Conservation (phyloP, 768 basidiomycete genomes). For the Collybiopsis luxurians region DNA sequence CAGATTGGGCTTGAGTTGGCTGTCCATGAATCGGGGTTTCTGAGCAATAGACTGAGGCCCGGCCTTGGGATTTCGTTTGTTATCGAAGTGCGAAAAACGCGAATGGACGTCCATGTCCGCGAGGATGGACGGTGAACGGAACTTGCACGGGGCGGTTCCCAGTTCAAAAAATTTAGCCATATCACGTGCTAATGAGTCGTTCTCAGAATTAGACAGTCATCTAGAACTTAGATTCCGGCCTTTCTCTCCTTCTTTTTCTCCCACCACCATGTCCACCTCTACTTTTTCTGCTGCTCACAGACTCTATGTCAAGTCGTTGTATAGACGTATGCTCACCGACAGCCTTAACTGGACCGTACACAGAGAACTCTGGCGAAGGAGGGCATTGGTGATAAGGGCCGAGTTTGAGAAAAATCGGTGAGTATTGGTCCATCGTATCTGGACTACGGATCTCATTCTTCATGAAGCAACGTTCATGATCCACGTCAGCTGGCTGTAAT, state of each 20-base stretch:
- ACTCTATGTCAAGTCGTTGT: slow-evolving; percentile 88
- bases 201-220: no score
- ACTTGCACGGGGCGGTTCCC: no score
- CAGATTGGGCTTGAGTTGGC: slow-evolving; percentile 34
- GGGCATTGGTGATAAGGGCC: slow-evolving; percentile 85
- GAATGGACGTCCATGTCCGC: slow-evolving; percentile 88
- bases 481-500: slow-evolving; percentile 79
- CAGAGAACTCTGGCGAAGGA: slow-evolving; percentile 81
- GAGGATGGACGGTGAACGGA: no score
- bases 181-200: no score
- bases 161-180: no score
- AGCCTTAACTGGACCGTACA: slow-evolving; percentile 88
- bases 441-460: background rate
- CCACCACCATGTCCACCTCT: slow-evolving; percentile 47
- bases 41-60: slow-evolving; percentile 50
- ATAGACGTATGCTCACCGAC: slow-evolving; percentile 83
- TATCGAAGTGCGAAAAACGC: slow-evolving; percentile 63
- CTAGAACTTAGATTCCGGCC: background rate
- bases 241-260: slow-evolving; percentile 4
- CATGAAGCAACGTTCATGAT: slow-evolving; percentile 82
- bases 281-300: slow-evolving; percentile 75
- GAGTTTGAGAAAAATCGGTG: slow-evolving; percentile 93
- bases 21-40: slow-evolving; percentile 43
- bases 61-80: slow-evolving; percentile 65
- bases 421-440: slow-evolving; percentile 20